A percentile compares a stretch with the other conserved stretches of the same genome.
Conservation (phyloP, 345 rosid species). For the Eucalyptus marginata region DNA sequence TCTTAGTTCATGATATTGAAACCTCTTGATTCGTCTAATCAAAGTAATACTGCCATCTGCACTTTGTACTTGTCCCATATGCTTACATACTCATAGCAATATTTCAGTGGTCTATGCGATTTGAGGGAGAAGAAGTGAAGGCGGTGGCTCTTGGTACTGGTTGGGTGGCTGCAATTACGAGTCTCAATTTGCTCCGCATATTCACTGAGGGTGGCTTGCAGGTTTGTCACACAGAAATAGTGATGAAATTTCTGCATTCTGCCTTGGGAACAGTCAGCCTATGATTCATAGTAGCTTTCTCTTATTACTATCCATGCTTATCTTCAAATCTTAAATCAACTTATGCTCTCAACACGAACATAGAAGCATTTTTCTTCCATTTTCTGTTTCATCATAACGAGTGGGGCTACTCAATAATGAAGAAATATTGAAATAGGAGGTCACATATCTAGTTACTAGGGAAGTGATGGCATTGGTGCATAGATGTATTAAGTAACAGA, state of each 20-base stretch:
- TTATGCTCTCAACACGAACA: background rate
- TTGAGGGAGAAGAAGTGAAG: slow-evolving; percentile 96
- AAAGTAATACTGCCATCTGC: background rate
- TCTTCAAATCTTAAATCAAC: background rate
- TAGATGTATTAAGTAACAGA: background rate
- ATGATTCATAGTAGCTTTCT: background rate
- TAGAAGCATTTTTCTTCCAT: background rate
- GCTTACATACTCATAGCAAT: background rate
- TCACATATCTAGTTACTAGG: background rate
- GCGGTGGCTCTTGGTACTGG: slow-evolving; percentile 73
- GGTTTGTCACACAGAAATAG: slow-evolving; percentile 29
- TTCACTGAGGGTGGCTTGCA: slow-evolving; percentile 91
- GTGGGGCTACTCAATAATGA: background rate
- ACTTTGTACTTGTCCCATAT: background rate
- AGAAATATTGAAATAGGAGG: background rate
- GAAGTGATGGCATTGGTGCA: background rate
- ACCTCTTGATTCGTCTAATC: background rate
- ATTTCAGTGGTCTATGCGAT: slow-evolving; percentile 89
- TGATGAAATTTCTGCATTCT: background rate
- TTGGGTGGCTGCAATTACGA: slow-evolving; percentile 96
- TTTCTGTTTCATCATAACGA: background rate
- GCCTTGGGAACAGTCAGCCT: background rate
- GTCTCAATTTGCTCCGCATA: slow-evolving; percentile 80
- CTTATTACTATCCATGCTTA: background rate
- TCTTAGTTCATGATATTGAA: background rate